Evolutionary conservation across 2,329 filamentous ascomycete species (phyloP), one percentile per base, ranked within the genome.

Genomic region (Phialocephala subalpina): DNA sequence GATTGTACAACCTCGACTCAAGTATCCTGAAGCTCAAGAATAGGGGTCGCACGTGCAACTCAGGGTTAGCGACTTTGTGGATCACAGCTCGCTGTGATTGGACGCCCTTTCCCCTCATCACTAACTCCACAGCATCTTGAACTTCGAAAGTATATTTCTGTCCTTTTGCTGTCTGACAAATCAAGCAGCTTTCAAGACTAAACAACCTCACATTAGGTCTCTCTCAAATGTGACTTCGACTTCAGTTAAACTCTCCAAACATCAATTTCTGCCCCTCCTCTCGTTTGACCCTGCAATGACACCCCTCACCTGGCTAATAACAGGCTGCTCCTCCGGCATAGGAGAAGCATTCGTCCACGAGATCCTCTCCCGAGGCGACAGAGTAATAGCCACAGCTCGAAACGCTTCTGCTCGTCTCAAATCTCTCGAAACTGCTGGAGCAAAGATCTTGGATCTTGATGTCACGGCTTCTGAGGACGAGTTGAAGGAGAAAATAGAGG

Each of bases 361-460:
- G 27, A 80, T 78, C 38, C 80, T 84, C 59, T 72, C 73, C 0
- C 77, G 78, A 6, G 81, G 82, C 18, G 80, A 86, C 69, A 77
- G 74, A 47, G 83, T 85, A 63, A 79, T 86, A 58, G 83, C 82
- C n/a, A 79, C 81, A 11, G 78, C 80, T 8, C 82, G 83, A 29
- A 79, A 76, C 63, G 73, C 76, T 1, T 67, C 77, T 2, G 75
- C 36, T 9, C 29, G 47, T 20, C 59, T 70, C 16, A 16, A 14
- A 1, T 55, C 25, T 14, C 79, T 86, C 3, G 77, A 78, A 20
- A 73, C 76, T 1, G 74, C 75, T 0, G 83, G 84, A 4, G 83
- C 83, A 1, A 25, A 55, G 20, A 62, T 64, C 18, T 67, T 83
- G 2, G 74, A 79, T 0, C 79, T 87, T 9, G 85, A 87, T 66